Conservation (phyloP, 2,329 filamentous ascomycete species). For the Diaporthe eres region DNA sequence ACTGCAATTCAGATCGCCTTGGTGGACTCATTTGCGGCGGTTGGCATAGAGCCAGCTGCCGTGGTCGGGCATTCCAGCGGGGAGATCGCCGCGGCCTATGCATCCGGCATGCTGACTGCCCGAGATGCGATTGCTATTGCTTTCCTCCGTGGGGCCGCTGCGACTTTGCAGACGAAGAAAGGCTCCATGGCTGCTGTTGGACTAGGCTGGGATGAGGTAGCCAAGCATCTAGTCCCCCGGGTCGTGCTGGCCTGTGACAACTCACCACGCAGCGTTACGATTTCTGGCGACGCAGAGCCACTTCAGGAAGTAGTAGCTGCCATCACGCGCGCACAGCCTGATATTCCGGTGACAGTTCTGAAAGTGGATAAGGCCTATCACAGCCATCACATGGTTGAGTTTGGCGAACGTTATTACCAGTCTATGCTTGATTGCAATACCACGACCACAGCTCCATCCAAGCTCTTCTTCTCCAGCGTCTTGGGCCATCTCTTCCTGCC, state of each 20-base stretch:
- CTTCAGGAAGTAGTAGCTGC: too few relatives aligned
- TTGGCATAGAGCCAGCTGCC: not conserved
- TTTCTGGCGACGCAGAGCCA: too few relatives aligned
- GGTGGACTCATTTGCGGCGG: not conserved
- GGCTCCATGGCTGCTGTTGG: too few relatives aligned
- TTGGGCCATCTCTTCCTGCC: not conserved
- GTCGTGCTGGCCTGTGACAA: too few relatives aligned
- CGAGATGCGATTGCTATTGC: too few relatives aligned
- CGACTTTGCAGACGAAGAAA: too few relatives aligned
- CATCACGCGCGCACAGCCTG: too few relatives aligned
- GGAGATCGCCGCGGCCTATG: conserved; percentile 37
- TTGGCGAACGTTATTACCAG: not conserved
- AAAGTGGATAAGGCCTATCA: not conserved
- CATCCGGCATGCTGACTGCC: not conserved
- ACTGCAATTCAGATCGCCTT: not conserved
- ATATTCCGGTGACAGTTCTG: conserved; percentile 48
- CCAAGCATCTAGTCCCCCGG: too few relatives aligned
- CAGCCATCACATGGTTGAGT: not conserved
- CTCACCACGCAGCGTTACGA: too few relatives aligned
- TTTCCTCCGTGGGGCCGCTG: too few relatives aligned
- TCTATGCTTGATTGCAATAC: not conserved
- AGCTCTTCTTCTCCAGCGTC: conserved; percentile 18
- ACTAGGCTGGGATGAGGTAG: too few relatives aligned
- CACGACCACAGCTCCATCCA: conserved; percentile 35
- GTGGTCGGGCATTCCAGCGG: conserved; percentile 47